These are phyloP conservation scores for Phytophthora podocarpi DNA, from an alignment of 352 stramenopile species.

Conservation along the genomic window DNA sequence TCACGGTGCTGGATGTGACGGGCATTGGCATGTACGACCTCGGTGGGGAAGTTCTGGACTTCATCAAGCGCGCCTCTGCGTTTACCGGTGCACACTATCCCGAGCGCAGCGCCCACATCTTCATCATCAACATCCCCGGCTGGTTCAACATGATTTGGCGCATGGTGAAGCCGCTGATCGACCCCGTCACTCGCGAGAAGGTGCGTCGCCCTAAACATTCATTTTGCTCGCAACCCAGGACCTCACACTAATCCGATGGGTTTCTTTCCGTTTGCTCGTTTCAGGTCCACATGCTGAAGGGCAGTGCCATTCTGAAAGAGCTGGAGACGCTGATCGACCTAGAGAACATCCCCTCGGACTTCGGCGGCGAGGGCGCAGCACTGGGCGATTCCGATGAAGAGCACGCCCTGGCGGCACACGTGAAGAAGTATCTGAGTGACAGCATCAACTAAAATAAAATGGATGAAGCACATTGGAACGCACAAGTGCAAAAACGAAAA, in stretches of 20 bases:
- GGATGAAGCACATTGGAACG: constrained; percentile 9
- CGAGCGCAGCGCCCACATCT: constrained; percentile 93
- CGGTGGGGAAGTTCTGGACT: constrained; percentile 87
- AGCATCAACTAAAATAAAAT: constrained; percentile 28
- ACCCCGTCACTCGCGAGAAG: constrained; percentile 95
- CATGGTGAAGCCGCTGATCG: constrained; percentile 92
- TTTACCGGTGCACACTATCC: constrained; percentile 94
- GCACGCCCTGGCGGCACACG: constrained; percentile 59
- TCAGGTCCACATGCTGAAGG: constrained; percentile 85
- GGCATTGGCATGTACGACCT: constrained; percentile 91
- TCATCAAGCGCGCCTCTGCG: constrained; percentile 84
- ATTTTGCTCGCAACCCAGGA: background rate
- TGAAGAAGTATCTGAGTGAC: constrained; percentile 70
- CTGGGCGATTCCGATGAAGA: constrained; percentile 82
- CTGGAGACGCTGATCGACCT: constrained; percentile 73
- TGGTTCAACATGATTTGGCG: constrained; percentile 96
- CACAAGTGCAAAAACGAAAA: constrained; percentile 20
- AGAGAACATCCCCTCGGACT: constrained; percentile 73
- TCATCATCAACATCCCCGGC: constrained; percentile 95
- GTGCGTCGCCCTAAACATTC: constrained; percentile 41
- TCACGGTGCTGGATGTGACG: constrained; percentile 86
- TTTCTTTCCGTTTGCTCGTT: constrained; percentile 7
- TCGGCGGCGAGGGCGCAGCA: constrained; percentile 60
- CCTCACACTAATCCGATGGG: background rate
- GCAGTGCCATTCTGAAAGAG: constrained; percentile 74